phyloP scores from a whole-genome alignment of 2,329 filamentous ascomycete species.

The Pestalotiopsis sp. region DNA sequence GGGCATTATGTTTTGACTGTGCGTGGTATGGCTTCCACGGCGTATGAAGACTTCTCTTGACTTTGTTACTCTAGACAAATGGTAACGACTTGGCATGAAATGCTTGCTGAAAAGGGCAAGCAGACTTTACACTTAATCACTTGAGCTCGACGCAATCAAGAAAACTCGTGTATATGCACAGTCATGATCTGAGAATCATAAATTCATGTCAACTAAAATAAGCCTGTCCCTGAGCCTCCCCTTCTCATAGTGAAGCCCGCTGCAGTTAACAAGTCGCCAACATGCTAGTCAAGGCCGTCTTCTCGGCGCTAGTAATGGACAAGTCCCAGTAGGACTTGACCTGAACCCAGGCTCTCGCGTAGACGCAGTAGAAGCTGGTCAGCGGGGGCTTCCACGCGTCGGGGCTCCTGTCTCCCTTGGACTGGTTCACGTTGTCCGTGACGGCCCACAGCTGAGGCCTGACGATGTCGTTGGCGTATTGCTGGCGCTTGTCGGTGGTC shows the following conservation, averaged over 20 bases:
- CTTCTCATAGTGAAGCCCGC: not conserved
- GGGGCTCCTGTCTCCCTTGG: slow-evolving; percentile 74
- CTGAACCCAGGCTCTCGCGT: slow-evolving; percentile 75
- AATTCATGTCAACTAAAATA: not conserved
- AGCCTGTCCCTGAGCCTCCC: not conserved
- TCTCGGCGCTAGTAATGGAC: slow-evolving; percentile 73
- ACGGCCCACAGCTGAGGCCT: slow-evolving; percentile 80
- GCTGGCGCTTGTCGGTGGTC: slow-evolving; percentile 67
- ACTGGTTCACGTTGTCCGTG: slow-evolving; percentile 74
- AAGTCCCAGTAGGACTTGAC: slow-evolving; percentile 76
- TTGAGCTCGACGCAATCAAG: too few relatives aligned
- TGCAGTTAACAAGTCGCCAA: slow-evolving; percentile 59
- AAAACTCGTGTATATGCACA: not conserved
- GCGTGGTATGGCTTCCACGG: not conserved
- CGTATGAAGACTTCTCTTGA: slow-evolving; percentile 10
- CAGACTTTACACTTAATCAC: too few relatives aligned
- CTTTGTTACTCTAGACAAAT: too few relatives aligned
- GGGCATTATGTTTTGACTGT: not conserved
- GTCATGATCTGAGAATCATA: not conserved
- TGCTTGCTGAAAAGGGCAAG: too few relatives aligned
- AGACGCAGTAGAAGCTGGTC: slow-evolving; percentile 73
- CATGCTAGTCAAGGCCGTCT: slow-evolving; percentile 67
- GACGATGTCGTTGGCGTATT: slow-evolving; percentile 77
- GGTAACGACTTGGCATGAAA: too few relatives aligned
- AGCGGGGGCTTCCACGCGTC: slow-evolving; percentile 78